phyloP scores from a whole-genome alignment of 768 basidiomycete genomes.

The Hypholoma sublateritium region DNA sequence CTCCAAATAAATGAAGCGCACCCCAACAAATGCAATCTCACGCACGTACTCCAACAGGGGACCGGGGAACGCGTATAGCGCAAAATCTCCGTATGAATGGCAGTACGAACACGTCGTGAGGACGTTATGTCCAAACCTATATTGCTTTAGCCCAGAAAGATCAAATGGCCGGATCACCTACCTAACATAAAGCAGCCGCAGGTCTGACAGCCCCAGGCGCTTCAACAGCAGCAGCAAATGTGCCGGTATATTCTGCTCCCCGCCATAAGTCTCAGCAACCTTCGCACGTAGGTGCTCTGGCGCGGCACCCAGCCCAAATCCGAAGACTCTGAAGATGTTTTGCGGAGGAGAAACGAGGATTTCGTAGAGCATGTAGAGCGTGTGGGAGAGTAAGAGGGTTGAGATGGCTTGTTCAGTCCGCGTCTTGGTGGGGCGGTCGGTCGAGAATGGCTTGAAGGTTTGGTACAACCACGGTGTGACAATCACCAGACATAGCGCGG shows the following conservation, averaged over 20 bases:
- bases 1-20: conserved; percentile 12
- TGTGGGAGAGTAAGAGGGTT: conserved; percentile 46
- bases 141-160: not conserved
- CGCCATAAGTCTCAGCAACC: conserved; percentile 40
- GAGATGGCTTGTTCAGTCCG: conserved; percentile 21
- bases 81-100: conserved; percentile 57
- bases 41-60: conserved; percentile 60
- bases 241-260: conserved; percentile 37
- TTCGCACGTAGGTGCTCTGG: conserved; percentile 50
- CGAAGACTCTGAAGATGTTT: conserved; percentile 61
- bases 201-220: conserved; percentile 55
- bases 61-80: conserved; percentile 53
- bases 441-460: conserved; percentile 18
- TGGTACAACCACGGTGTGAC: conserved; percentile 26
- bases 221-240: conserved; percentile 53
- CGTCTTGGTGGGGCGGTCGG: conserved; percentile 1
- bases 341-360: conserved; percentile 50
- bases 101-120: conserved; percentile 69
- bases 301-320: conserved; percentile 53
- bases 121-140: conserved; percentile 68
- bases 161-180: conserved; percentile 24
- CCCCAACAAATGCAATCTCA: conserved; percentile 53
- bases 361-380: conserved; percentile 46
- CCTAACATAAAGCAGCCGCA: conserved; percentile 61
- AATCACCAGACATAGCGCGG: conserved; percentile 20